These are phyloP conservation scores for Xanthoconium separans DNA, from an alignment of 1,284 basidiomycete species.

Conservation along the genomic window DNA sequence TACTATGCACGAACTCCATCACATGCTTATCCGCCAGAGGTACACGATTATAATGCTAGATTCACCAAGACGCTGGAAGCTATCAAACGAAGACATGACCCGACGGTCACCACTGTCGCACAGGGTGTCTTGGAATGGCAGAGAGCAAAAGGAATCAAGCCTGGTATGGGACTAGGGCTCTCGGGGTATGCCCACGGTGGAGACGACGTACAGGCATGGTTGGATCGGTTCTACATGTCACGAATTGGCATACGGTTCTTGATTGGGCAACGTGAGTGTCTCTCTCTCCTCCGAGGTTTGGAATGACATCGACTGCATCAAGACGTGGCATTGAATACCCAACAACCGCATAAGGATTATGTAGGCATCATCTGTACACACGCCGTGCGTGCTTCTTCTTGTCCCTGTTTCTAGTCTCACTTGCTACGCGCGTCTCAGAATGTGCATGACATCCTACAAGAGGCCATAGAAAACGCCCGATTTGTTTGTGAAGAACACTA, in stretches of 20 bases:
- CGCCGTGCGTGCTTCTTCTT: slow-evolving; percentile 49
- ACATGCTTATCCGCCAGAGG: slow-evolving; percentile 87
- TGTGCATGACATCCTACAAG: slow-evolving; percentile 94
- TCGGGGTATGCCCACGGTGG: slow-evolving; percentile 65
- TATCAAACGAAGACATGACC: slow-evolving; percentile 96
- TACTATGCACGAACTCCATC: slow-evolving; percentile 80
- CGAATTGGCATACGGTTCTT: slow-evolving; percentile 96
- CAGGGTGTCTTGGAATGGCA: slow-evolving; percentile 88
- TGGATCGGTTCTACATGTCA: slow-evolving; percentile 97
- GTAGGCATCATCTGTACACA: slow-evolving; percentile 98
- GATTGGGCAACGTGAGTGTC: slow-evolving; percentile 82
- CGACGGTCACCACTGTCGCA: slow-evolving; percentile 95
- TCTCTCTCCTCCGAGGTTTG: neutral
- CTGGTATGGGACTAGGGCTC: slow-evolving; percentile 30
- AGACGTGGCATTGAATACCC: slow-evolving; percentile 92
- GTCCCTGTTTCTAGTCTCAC: slow-evolving; percentile 7
- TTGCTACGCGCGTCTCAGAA: slow-evolving; percentile 52
- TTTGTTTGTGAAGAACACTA: slow-evolving; percentile 99
- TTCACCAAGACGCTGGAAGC: slow-evolving; percentile 88
- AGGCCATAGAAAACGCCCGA: slow-evolving; percentile 97
- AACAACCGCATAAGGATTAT: slow-evolving; percentile 86
- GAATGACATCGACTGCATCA: slow-evolving; percentile 5
- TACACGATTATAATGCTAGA: slow-evolving; percentile 89
- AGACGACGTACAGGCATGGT: slow-evolving; percentile 90
- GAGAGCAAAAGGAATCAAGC: slow-evolving; percentile 35